These are phyloP conservation scores for Salvia miltiorrhiza DNA, from an alignment of 257 asterid species.

Conservation along the genomic window DNA sequence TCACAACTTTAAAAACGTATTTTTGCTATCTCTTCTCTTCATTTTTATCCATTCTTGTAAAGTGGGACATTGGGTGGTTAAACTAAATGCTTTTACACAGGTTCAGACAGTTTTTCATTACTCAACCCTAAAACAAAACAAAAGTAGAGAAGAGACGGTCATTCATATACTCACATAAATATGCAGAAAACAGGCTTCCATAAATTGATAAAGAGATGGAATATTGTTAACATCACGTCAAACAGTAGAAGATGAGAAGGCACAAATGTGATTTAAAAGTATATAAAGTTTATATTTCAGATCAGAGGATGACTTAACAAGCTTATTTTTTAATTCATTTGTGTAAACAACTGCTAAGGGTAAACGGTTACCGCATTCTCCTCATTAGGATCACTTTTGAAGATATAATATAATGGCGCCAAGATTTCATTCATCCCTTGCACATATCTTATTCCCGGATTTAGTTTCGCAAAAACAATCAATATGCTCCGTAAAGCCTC, in stretches of 20 bases:
- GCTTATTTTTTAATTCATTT: neutral
- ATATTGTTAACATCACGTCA: neutral
- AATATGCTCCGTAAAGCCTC: constrained; percentile 70
- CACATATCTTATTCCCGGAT: constrained; percentile 97
- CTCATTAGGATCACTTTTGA: constrained; percentile 72
- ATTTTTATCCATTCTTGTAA: neutral
- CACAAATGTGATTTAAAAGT: neutral
- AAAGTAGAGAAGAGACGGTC: neutral
- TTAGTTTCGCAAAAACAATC: constrained; percentile 83
- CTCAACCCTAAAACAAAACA: neutral
- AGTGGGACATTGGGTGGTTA: neutral
- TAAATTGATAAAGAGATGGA: neutral
- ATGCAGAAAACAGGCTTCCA: neutral
- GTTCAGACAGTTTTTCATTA: neutral
- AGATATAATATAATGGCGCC: constrained; percentile 81
- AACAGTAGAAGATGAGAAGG: constrained; percentile 13
- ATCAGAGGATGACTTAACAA: constrained; percentile 7
- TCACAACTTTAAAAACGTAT: neutral
- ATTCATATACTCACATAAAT: neutral
- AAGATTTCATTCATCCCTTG: constrained; percentile 99
- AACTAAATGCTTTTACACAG: neutral
- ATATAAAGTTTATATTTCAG: constrained; percentile 2
- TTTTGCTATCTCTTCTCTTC: neutral
- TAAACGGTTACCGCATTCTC: constrained; percentile 71
- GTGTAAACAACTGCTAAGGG: neutral